Evolutionary conservation across 148 eudicot species (phyloP).

Genomic region (Simmondsia chinensis): DNA sequence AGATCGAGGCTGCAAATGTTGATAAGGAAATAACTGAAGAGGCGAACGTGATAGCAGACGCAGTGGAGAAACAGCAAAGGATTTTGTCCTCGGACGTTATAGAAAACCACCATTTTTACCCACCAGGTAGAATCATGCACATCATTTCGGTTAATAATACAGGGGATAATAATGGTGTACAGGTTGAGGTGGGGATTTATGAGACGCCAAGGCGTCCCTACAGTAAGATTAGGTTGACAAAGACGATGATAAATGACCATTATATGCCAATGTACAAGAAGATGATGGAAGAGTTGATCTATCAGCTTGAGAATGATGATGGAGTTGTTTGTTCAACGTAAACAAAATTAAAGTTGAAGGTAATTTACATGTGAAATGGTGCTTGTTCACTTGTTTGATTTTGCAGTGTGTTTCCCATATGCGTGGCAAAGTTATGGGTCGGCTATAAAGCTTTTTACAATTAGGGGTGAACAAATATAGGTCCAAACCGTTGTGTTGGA

Average conservation of each 20-base stretch:
- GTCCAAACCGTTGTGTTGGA: no score
- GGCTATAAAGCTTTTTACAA: no score
- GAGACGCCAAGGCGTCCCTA: conserved; percentile 72
- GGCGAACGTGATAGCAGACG: conserved; percentile 47
- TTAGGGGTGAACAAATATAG: no score
- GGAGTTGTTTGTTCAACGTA: conserved; percentile 17
- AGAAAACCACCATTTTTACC: conserved; percentile 70
- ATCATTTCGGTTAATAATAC: conserved; percentile 34
- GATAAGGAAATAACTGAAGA: conserved; percentile 60
- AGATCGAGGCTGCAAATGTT: conserved; percentile 68
- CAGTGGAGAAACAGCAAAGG: conserved; percentile 43
- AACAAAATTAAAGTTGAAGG: conserved; percentile 16
- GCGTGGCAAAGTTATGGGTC: no score
- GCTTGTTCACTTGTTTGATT: no score
- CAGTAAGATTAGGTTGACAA: conserved; percentile 75
- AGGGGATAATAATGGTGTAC: conserved; percentile 17
- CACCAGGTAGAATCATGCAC: conserved; percentile 88
- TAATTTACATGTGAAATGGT: no score
- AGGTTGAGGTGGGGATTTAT: conserved; percentile 52
- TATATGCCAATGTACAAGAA: conserved; percentile 95
- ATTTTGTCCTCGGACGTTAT: conserved; percentile 40
- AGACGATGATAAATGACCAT: conserved; percentile 87
- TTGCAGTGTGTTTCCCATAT: no score
- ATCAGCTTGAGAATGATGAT: conserved; percentile 58
- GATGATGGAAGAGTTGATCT: conserved; percentile 67